phyloP scores from a whole-genome alignment of 129 eudicot species.

The Ambrosia trifida region DNA sequence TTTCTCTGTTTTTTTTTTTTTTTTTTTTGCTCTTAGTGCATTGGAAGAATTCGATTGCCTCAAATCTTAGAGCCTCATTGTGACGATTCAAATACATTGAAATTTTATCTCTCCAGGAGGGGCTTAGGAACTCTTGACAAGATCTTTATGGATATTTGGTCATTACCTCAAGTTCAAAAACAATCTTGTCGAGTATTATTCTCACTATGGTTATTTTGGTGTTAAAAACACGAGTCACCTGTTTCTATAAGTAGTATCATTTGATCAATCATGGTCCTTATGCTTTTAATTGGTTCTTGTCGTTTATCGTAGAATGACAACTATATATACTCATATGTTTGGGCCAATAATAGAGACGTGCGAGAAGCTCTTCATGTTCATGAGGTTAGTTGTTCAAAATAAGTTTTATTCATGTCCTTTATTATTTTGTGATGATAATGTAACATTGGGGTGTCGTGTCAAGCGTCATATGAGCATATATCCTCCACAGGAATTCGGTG shows the following conservation, averaged over 20 bases:
- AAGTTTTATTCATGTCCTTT: not conserved
- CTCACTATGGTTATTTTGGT: constrained; percentile 1
- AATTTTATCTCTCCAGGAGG: not conserved
- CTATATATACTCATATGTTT: constrained; percentile 18
- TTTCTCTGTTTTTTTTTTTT: no score
- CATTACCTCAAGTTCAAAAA: constrained; percentile 18
- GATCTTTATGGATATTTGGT: not conserved
- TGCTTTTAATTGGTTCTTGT: no score
- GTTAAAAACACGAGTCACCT: not conserved
- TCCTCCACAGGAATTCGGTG: constrained; percentile 11
- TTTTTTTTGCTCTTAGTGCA: constrained; percentile 4
- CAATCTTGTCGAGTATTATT: constrained; percentile 28
- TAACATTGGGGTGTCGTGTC: not conserved
- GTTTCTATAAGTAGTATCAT: no score
- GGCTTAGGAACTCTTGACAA: constrained; percentile 5
- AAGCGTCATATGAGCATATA: not conserved
- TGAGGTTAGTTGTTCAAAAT: constrained; percentile 17
- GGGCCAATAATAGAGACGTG: constrained; percentile 37
- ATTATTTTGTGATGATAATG: not conserved
- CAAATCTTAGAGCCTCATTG: constrained; percentile 35
- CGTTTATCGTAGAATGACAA: not conserved
- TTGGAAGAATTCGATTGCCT: not conserved
- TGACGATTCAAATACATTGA: constrained; percentile 1
- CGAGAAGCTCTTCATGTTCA: no score
- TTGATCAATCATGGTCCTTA: no score